Evolutionary conservation across 2,329 filamentous ascomycete genomes (phyloP), one percentile per base, ranked within the genome.

Genomic region (Hymenoscyphus infarciens): DNA sequence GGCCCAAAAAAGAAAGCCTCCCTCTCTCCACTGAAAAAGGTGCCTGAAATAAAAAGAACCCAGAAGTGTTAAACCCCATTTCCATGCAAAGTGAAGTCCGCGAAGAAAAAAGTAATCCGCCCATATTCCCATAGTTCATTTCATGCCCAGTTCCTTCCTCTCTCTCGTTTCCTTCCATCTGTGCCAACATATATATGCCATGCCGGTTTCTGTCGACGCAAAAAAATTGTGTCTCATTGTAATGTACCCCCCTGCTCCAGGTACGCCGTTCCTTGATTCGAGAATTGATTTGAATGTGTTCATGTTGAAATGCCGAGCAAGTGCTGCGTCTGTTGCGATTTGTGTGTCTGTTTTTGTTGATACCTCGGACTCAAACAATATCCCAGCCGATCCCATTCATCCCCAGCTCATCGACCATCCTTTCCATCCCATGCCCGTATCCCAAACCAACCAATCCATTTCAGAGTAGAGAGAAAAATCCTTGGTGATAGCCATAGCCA

Each of bases 311-410:
- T 22, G 42, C 19, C 25, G 42, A 49, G 42, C 42, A 49, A 49
- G n/a, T 7, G 39, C 8, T 42, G 39, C 15, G 11, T 35, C n/a
- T 49, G n/a, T 49, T 49, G 19, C 42, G 19, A 49, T 19, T 11
- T 49, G 42, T 49, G n/a, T 49, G 42, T 49, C 19, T 49, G 42
- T 25, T 19, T 49, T 13, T 49, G 42, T 19, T 49, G 19, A 22
- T 49, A 49, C 42, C 42, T 25, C 42, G 42, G 16, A 49, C 42
- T 49, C 42, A 49, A 49, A 49, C 42, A 25, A 49, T 49, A 49
- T 49, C 42, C 42, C 3, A 22, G n/a, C n/a, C 33, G 10, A 35
- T 22, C 42, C n/a, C 42, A 22, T 19, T 22, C 42, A 49, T 49
- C 42, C 42, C 42, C 29, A 19, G 10, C n/a, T 13, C 39, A 7